A percentile compares a stretch with the other conserved stretches of the same genome.
phyloP scores from a whole-genome alignment of 805 yeast genomes.

The Candida maris region DNA sequence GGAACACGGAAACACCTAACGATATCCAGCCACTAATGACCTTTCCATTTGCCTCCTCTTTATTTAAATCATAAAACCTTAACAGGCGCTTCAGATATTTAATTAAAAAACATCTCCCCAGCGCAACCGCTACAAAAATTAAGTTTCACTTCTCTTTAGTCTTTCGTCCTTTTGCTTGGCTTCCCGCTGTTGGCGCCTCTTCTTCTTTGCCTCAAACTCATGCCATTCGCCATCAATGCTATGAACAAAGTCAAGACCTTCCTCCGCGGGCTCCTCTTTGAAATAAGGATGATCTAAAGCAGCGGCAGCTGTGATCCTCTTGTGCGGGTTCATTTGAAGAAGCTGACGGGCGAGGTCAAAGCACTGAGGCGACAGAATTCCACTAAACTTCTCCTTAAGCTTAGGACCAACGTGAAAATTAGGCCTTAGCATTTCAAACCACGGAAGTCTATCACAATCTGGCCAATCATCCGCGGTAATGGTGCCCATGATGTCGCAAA shows the following conservation, averaged over 20 bases:
- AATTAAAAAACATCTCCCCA: no score
- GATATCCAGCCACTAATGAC: no score
- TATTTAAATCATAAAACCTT: no score
- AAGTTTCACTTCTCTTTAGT: no score
- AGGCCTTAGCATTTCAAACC: slow-evolving; percentile 86
- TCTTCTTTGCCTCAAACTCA: slow-evolving; percentile 89
- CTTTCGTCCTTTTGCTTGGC: slow-evolving; percentile 19
- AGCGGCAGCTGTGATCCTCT: slow-evolving; percentile 61
- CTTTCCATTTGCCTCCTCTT: no score
- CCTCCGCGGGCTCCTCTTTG: slow-evolving; percentile 60
- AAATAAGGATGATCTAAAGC: slow-evolving; percentile 76
- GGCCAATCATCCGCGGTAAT: slow-evolving; percentile 78
- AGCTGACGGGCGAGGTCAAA: slow-evolving; percentile 63
- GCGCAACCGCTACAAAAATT: no score
- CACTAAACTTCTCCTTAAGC: slow-evolving; percentile 42
- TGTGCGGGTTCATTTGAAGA: slow-evolving; percentile 63
- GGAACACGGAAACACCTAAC: no score
- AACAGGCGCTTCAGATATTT: no score
- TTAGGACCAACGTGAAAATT: slow-evolving; percentile 33
- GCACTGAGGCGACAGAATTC: slow-evolving; percentile 45
- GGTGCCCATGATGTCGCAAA: slow-evolving; percentile 83
- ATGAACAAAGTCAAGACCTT: slow-evolving; percentile 51
- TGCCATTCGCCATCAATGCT: slow-evolving; percentile 88
- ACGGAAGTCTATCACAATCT: slow-evolving; percentile 70
- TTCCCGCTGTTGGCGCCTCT: slow-evolving; percentile 42